Conservation (phyloP, 805 yeast genomes). For the Yarrowia sp. region DNA sequence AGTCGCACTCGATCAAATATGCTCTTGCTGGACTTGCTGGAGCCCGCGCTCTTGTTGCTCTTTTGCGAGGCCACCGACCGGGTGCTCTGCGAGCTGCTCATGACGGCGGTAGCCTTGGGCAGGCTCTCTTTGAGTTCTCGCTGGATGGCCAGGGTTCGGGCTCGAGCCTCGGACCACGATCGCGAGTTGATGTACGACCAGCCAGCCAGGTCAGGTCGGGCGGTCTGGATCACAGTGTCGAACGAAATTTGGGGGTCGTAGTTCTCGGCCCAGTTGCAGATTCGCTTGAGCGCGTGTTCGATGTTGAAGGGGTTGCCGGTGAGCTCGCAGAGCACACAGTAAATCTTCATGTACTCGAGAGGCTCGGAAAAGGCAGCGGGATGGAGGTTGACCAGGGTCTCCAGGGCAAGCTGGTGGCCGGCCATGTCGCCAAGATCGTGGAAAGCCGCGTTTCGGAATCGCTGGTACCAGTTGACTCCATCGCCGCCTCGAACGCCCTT, state of each 20-base stretch:
- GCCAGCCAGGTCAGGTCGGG: conserved; percentile 29
- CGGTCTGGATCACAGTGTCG: conserved; percentile 27
- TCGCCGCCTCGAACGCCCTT: conserved; percentile 36
- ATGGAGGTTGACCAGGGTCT: conserved; percentile 30
- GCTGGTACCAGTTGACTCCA: conserved; percentile 37
- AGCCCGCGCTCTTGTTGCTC: conserved; percentile 24
- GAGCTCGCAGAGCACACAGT: conserved; percentile 34
- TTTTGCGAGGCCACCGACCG: conserved; percentile 24
- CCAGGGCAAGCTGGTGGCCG: conserved; percentile 34
- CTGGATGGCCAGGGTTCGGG: conserved; percentile 37
- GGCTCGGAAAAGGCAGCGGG: conserved; percentile 36
- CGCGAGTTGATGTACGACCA: conserved; percentile 38
- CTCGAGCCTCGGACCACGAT: conserved; percentile 36
- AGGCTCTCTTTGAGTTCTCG: conserved; percentile 35
- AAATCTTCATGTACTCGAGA: conserved; percentile 26
- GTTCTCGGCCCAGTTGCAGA: conserved; percentile 38
- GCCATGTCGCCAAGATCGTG: conserved; percentile 35
- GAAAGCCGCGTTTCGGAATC: conserved; percentile 33
- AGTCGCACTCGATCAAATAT: conserved; percentile 29
- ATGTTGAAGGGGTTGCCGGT: conserved; percentile 38
- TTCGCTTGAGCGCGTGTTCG: conserved; percentile 36
- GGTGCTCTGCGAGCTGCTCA: conserved; percentile 22
- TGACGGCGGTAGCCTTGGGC: conserved; percentile 17
- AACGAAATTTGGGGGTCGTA: conserved; percentile 35
- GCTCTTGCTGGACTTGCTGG: conserved; percentile 25